Evolutionary conservation across 495 filamentous ascomycete genomes (phyloP).

Genomic region (Saxophila tyrrhenica): DNA sequence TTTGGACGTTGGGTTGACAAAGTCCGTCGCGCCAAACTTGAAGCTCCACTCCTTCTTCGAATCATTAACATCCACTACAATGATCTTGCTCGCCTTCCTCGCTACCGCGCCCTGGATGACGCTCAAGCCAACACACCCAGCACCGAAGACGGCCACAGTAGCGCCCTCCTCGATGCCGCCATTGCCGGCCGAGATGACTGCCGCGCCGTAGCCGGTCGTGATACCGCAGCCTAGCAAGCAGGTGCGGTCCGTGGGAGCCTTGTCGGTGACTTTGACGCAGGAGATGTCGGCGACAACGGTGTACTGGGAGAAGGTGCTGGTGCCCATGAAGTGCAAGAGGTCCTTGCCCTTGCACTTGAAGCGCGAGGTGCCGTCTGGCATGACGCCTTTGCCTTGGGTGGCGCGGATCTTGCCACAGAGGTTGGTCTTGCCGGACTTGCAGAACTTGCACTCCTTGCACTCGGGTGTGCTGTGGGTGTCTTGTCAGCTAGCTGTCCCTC

Average conservation of each 20-base stretch:
- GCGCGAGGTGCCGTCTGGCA: constrained; percentile 94
- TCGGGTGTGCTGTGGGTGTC: constrained; percentile 76
- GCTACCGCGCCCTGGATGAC: constrained; percentile 93
- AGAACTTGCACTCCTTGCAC: constrained; percentile 98
- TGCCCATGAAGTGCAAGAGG: constrained; percentile 98
- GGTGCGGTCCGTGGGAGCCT: constrained; percentile 91
- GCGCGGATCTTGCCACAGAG: constrained; percentile 98
- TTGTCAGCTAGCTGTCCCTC: not conserved
- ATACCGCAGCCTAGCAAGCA: constrained; percentile 96
- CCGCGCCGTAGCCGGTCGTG: constrained; percentile 95
- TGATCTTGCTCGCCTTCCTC: constrained; percentile 77
- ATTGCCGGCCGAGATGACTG: constrained; percentile 71
- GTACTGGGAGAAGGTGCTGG: constrained; percentile 96
- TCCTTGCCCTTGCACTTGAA: constrained; percentile 91
- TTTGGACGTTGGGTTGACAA: constrained; percentile 89
- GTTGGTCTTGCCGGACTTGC: constrained; percentile 98
- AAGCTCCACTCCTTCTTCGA: constrained; percentile 80
- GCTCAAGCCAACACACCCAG: constrained; percentile 86
- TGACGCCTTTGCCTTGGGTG: constrained; percentile 89
- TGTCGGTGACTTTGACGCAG: constrained; percentile 79
- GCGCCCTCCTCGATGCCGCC: constrained; percentile 65
- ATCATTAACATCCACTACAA: constrained; percentile 91
- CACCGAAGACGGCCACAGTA: constrained; percentile 89
- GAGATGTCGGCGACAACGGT: constrained; percentile 98
- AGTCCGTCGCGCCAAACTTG: constrained; percentile 95